Conservation (phyloP, 805 yeast genomes). For the Saccharomycopsis sp. region DNA sequence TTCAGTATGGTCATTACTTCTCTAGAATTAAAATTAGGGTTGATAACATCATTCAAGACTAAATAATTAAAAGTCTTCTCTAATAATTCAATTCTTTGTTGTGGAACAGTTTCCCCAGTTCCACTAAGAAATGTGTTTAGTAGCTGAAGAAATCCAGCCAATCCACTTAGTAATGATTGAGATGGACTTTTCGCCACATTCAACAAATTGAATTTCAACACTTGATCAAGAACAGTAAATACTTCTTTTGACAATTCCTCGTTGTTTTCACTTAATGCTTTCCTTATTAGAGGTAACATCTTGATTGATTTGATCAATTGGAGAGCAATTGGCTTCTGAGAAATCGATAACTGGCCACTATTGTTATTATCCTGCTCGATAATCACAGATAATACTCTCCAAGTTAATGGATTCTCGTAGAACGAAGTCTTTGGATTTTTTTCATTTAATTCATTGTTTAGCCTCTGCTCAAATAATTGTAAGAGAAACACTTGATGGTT, state of each 20-base stretch:
- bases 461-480: conserved; percentile 10
- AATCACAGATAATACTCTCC: conserved; percentile 3
- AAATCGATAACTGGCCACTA: not conserved
- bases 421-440: conserved; percentile 8
- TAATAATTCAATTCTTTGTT: not conserved
- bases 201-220: conserved; percentile 3
- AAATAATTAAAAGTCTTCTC: conserved; percentile 8
- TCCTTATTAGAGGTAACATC: conserved; percentile 6
- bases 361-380: not conserved
- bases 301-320: conserved; percentile 12
- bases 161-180: conserved; percentile 1
- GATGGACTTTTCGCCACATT: conserved; percentile 3
- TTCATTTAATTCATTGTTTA: conserved; percentile 3
- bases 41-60: conserved; percentile 2
- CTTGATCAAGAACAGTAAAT: not conserved
- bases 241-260: not conserved
- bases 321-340: not conserved
- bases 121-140: not conserved
- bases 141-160: not conserved
- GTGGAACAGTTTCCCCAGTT: not conserved
- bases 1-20: conserved; percentile 4
- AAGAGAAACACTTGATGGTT: conserved; percentile 10
- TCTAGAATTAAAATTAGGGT: conserved; percentile 7
- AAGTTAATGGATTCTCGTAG: conserved; percentile 5
- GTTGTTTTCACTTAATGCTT: not conserved